Conservation (phyloP, 768 basidiomycete species). For the Gyrodon lividus region DNA sequence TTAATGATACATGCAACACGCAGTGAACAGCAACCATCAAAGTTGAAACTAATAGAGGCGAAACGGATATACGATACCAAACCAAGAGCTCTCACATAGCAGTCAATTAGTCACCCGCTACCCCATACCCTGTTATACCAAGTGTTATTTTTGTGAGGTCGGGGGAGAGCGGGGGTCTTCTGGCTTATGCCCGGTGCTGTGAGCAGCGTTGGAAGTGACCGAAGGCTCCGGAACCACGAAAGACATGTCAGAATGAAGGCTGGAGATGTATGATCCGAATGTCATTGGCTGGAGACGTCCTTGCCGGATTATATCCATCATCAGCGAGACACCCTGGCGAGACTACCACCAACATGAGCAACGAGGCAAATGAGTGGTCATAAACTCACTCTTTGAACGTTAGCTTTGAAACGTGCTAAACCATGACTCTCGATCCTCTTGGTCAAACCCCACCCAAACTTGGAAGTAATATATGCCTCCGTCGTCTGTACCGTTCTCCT, state of each 20-base stretch:
- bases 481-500: conserved; percentile 84
- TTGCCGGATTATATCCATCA: conserved; percentile 76
- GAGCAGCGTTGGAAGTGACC: conserved; percentile 11
- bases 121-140: conserved; percentile 32
- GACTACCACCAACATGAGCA: conserved; percentile 46
- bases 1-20: conserved; percentile 34
- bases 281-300: conserved; percentile 60
- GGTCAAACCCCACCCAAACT: conserved; percentile 88
- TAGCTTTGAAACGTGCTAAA: conserved; percentile 78
- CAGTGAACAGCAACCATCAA: conserved; percentile 9
- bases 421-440: conserved; percentile 87
- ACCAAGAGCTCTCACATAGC: not conserved
- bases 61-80: conserved; percentile 20
- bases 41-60: conserved; percentile 13
- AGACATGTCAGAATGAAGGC: conserved; percentile 33
- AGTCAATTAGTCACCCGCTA: conserved; percentile 10
- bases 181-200: conserved; percentile 15
- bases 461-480: conserved; percentile 83
- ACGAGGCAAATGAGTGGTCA: not conserved
- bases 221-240: conserved; percentile 24
- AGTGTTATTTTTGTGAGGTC: conserved; percentile 13
- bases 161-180: conserved; percentile 10
- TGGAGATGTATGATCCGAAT: conserved; percentile 38
- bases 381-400: conserved; percentile 72
- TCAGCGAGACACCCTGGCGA: conserved; percentile 83